Conservation (phyloP, 371 early-diverging fungal genomes). For the Dichotomocladium elegans region DNA sequence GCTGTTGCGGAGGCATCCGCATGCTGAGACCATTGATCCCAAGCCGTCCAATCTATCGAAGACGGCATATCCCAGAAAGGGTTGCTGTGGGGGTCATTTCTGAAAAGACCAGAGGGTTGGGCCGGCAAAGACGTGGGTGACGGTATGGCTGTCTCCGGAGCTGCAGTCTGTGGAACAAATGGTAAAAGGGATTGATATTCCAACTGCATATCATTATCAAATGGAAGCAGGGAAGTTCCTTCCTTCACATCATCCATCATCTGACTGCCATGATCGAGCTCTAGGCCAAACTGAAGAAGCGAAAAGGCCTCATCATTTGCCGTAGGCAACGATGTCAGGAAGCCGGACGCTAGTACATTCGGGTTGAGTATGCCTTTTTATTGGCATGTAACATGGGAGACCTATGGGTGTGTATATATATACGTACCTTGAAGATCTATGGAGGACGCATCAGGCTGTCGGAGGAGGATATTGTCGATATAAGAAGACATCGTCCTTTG, state of each 20-base stretch:
- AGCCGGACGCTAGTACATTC: background rate
- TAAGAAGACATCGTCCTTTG: conserved; percentile 3
- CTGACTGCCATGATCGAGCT: conserved; percentile 14
- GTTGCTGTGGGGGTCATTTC: conserved; percentile 40
- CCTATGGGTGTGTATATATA: background rate
- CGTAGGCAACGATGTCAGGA: background rate
- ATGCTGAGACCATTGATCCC: conserved; percentile 41
- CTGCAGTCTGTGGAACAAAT: background rate
- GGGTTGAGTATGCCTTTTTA: background rate
- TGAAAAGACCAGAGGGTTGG: conserved; percentile 14
- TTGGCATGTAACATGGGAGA: background rate
- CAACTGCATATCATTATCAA: background rate
- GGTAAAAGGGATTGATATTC: background rate
- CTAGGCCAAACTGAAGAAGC: conserved; percentile 43
- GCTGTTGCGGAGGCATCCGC: conserved; percentile 21
- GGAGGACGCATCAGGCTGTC: background rate
- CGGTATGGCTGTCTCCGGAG: background rate
- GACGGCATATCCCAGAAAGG: conserved; percentile 43
- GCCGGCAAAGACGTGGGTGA: background rate
- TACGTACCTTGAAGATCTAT: background rate
- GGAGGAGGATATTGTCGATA: background rate
- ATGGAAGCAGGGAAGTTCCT: background rate
- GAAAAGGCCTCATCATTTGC: conserved; percentile 32
- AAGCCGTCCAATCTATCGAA: conserved; percentile 45
- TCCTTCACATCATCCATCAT: conserved; percentile 3